These are phyloP conservation scores for Hypsizygus ulmarius DNA, from an alignment of 1,284 basidiomycete genomes.

Conservation along the genomic window DNA sequence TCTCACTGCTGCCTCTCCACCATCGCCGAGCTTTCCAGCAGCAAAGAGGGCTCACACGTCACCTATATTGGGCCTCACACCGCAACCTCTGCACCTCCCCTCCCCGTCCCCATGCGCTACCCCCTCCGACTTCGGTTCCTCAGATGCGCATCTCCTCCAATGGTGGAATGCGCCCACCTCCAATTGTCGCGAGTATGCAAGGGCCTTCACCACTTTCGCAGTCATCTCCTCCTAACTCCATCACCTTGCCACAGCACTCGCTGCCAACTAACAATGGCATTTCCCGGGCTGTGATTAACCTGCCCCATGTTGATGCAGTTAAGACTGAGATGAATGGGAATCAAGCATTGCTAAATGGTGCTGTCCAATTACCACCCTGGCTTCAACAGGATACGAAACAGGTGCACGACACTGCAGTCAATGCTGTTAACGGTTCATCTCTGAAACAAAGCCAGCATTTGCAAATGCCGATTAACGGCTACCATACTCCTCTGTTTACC, in stretches of 20 bases:
- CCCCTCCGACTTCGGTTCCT: constrained; percentile 46
- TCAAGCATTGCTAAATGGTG: constrained; percentile 33
- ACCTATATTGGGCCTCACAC: constrained; percentile 4
- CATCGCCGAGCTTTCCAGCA: constrained; percentile 31
- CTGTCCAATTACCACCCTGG: constrained; percentile 24
- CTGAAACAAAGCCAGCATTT: constrained; percentile 32
- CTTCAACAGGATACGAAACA: constrained; percentile 22
- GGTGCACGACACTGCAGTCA: constrained; percentile 23
- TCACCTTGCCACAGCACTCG: constrained; percentile 32
- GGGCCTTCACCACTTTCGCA: constrained; percentile 21
- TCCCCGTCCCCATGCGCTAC: too few relatives aligned
- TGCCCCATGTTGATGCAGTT: constrained; percentile 41
- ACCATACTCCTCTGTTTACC: constrained; percentile 34
- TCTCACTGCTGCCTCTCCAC: constrained; percentile 32
- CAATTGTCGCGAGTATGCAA: constrained; percentile 28
- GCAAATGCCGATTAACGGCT: neutral
- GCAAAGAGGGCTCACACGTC: constrained; percentile 20
- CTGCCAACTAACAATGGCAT: constrained; percentile 35
- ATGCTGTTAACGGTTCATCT: constrained; percentile 24
- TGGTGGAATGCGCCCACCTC: constrained; percentile 49
- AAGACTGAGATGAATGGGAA: constrained; percentile 29
- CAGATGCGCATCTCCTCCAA: constrained; percentile 59
- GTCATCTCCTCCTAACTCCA: constrained; percentile 34
- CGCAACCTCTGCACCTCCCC: too few relatives aligned
- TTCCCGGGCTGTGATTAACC: constrained; percentile 39